Conservation (phyloP, 352 stramenopile species). For the Phytopythium boreale region DNA sequence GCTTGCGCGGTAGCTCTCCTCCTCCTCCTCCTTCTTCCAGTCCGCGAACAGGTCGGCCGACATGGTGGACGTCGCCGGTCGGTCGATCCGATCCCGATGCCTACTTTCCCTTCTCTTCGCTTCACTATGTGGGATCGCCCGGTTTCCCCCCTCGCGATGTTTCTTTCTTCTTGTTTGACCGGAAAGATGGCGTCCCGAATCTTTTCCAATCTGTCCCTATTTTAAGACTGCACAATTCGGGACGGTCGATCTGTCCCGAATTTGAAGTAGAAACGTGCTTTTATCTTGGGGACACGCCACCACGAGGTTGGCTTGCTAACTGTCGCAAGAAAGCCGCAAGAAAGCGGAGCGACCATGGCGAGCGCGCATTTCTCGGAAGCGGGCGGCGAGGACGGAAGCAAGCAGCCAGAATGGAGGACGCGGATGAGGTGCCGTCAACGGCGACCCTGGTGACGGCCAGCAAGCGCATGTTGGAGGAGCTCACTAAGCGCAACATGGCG, state of each 20-base stretch:
- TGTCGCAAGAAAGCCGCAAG: slow-evolving; percentile 3
- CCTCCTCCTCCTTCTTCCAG: slow-evolving; percentile 83
- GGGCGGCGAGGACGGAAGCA: neutral
- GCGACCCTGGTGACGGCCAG: slow-evolving; percentile 22
- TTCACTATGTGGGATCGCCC: neutral
- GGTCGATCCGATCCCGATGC: neutral
- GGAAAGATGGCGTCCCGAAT: slow-evolving; percentile 3
- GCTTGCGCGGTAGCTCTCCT: slow-evolving; percentile 19
- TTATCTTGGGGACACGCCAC: neutral
- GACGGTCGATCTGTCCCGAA: neutral
- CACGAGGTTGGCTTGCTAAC: neutral
- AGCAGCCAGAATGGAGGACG: slow-evolving; percentile 6
- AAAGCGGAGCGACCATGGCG: neutral
- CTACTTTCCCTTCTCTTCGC: slow-evolving; percentile 3
- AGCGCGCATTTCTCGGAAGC: slow-evolving; percentile 5
- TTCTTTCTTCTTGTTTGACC: slow-evolving; percentile 8
- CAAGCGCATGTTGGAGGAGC: slow-evolving; percentile 30
- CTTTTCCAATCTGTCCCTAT: neutral
- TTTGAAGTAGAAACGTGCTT: neutral
- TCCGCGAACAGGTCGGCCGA: slow-evolving; percentile 88
- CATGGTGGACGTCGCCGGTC: too few species aligned
- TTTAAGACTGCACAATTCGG: neutral
- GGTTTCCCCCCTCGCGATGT: neutral
- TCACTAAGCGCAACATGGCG: slow-evolving; percentile 16
- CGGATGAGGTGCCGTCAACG: slow-evolving; percentile 8